A percentile compares a stretch with the other conserved stretches of the same genome.
Evolutionary conservation across 352 stramenopile species (phyloP).

Genomic region (Globisporangium spinosum): DNA sequence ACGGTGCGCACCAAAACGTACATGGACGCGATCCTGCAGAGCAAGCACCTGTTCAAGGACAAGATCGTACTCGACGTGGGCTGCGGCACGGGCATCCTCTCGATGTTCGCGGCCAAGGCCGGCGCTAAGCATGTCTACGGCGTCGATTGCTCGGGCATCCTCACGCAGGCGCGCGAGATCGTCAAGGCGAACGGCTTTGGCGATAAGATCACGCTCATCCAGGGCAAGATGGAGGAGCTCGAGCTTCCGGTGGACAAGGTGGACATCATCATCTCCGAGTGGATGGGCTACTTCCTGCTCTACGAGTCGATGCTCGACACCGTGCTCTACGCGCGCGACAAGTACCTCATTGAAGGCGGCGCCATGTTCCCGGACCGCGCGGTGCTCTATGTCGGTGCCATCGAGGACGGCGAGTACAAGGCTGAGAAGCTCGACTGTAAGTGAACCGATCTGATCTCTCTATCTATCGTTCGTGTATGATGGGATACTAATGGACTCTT

Average conservation of each 20-base stretch:
- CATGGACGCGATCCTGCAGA: constrained; percentile 97
- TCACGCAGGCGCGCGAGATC: constrained; percentile 98
- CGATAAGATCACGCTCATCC: constrained; percentile 91
- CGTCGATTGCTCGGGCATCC: constrained; percentile 94
- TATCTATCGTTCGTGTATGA: constrained; percentile 1
- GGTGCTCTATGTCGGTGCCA: constrained; percentile 93
- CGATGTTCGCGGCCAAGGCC: constrained; percentile 95
- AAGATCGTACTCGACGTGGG: constrained; percentile 98
- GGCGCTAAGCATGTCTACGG: constrained; percentile 90
- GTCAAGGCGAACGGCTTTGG: constrained; percentile 92
- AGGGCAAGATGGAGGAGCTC: constrained; percentile 94
- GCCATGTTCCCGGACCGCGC: constrained; percentile 96
- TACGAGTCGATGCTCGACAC: constrained; percentile 99
- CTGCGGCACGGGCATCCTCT: constrained; percentile 96
- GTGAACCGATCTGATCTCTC: constrained; percentile 10
- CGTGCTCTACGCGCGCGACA: constrained; percentile 94
- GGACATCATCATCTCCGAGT: constrained; percentile 98
- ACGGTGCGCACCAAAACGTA: constrained; percentile 96
- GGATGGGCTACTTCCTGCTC: constrained; percentile 98
- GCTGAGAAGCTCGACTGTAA: constrained; percentile 91
- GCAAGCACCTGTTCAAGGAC: constrained; percentile 94
- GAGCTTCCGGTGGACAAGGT: constrained; percentile 92
- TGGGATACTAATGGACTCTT: constrained; percentile 8
- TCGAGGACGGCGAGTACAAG: constrained; percentile 96
- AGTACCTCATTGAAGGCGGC: constrained; percentile 92